Percentiles rank a stretch among this genome's conserved stretches.
Evolutionary conservation across 2,329 filamentous ascomycete genomes (phyloP).

Genomic region (Penicillium nordicum): DNA sequence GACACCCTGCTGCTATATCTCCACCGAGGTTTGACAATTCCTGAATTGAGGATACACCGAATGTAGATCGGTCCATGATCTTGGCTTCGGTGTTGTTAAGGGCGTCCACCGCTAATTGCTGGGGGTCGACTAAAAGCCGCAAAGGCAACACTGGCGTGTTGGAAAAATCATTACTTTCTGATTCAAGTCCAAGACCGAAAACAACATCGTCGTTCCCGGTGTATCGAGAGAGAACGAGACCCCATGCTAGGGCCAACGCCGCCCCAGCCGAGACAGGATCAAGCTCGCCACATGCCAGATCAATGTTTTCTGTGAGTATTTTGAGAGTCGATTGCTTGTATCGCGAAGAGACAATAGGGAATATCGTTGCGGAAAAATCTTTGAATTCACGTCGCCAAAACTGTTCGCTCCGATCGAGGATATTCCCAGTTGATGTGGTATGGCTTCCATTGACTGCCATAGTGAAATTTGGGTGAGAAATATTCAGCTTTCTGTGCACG

Average conservation of each 20-base stretch:
- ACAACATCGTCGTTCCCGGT: not conserved
- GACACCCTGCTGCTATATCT: not conserved
- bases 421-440: not conserved
- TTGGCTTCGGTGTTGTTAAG: not conserved
- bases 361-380: not conserved
- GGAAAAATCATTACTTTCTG: not conserved
- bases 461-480: not conserved
- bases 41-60: not conserved
- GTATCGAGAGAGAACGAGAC: not conserved
- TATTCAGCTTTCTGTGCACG: not conserved
- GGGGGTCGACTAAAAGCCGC: not conserved
- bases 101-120: not conserved
- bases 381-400: not conserved
- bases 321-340: not conserved
- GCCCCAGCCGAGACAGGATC: not conserved
- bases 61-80: not conserved
- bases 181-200: not conserved
- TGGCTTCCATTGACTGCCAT: not conserved
- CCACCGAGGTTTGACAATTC: not conserved
- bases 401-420: not conserved
- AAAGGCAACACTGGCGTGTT: not conserved
- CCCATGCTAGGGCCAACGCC: not conserved
- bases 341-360: not conserved
- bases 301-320: not conserved
- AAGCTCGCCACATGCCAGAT: not conserved